Percentiles rank a stretch among this genome's conserved stretches.
phyloP scores from a whole-genome alignment of 805 yeast species.

The Lipomyces yamadae region DNA sequence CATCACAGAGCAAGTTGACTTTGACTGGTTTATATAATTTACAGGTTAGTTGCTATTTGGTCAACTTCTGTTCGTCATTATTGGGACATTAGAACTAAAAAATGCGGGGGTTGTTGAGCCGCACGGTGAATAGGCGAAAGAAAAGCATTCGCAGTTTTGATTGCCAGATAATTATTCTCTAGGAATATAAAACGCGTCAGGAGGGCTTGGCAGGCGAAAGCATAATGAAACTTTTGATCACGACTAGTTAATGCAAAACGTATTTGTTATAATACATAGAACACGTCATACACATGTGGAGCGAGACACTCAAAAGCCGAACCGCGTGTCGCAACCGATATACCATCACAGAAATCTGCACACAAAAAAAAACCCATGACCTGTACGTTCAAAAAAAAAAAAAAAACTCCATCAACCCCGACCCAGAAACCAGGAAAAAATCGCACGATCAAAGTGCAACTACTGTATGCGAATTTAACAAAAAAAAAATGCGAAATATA shows the following conservation, averaged over 20 bases:
- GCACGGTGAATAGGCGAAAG: too few species aligned
- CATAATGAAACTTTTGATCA: too few species aligned
- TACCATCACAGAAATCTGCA: neutral
- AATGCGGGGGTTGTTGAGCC: too few species aligned
- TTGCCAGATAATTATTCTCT: too few species aligned
- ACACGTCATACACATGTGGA: neutral
- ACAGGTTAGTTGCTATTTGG: too few species aligned
- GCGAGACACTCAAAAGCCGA: neutral
- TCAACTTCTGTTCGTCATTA: too few species aligned
- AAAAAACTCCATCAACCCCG: neutral
- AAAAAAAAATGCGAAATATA: neutral
- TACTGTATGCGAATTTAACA: neutral
- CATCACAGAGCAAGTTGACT: too few species aligned
- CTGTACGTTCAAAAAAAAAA: neutral
- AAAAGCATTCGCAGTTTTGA: too few species aligned
- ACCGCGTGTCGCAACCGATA: neutral
- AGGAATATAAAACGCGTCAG: too few species aligned
- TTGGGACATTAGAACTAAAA: too few species aligned
- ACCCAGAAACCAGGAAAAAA: neutral
- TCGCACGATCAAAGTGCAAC: neutral
- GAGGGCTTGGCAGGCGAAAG: too few species aligned
- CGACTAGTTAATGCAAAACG: neutral
- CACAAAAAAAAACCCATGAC: neutral
- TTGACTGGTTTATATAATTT: too few species aligned
- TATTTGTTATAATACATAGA: neutral